phyloP scores from a whole-genome alignment of 805 yeast species.

The Kodamaea hsintzibuensis region DNA sequence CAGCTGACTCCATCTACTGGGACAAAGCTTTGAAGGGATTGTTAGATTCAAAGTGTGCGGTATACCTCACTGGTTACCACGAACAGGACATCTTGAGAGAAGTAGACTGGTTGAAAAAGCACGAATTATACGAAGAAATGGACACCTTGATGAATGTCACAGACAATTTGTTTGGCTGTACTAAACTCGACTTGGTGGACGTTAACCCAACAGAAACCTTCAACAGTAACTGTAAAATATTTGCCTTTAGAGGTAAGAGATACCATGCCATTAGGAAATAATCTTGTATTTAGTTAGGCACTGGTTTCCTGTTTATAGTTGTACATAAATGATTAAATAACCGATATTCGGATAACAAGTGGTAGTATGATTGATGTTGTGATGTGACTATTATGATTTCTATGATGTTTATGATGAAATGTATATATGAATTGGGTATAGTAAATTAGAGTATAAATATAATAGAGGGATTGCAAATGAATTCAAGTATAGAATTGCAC shows the following conservation, averaged over 20 bases:
- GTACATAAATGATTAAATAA: background rate
- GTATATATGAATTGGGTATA: too few relatives aligned
- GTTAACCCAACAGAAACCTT: constrained; percentile 89
- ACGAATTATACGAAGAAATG: constrained; percentile 59
- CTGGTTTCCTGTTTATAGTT: constrained; percentile 6
- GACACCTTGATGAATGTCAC: constrained; percentile 79
- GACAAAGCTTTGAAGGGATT: constrained; percentile 80
- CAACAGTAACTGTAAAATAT: constrained; percentile 86
- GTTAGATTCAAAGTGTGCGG: constrained; percentile 89
- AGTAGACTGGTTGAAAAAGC: constrained; percentile 68
- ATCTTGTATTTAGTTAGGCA: constrained; percentile 8
- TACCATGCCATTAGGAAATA: constrained; percentile 71
- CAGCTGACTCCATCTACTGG: constrained; percentile 84
- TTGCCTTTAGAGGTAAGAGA: constrained; percentile 94
- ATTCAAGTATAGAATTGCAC: too few relatives aligned
- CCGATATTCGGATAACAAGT: background rate
- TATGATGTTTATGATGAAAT: too few relatives aligned
- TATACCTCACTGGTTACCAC: constrained; percentile 89
- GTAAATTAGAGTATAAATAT: too few relatives aligned
- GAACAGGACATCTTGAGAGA: constrained; percentile 70
- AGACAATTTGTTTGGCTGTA: constrained; percentile 74
- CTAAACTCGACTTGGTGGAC: constrained; percentile 95
- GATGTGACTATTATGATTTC: too few relatives aligned
- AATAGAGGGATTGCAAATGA: too few relatives aligned
- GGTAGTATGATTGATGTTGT: background rate